These are phyloP conservation scores for Dothistroma pini DNA, from an alignment of 2,329 filamentous ascomycete species.

Conservation along the genomic window DNA sequence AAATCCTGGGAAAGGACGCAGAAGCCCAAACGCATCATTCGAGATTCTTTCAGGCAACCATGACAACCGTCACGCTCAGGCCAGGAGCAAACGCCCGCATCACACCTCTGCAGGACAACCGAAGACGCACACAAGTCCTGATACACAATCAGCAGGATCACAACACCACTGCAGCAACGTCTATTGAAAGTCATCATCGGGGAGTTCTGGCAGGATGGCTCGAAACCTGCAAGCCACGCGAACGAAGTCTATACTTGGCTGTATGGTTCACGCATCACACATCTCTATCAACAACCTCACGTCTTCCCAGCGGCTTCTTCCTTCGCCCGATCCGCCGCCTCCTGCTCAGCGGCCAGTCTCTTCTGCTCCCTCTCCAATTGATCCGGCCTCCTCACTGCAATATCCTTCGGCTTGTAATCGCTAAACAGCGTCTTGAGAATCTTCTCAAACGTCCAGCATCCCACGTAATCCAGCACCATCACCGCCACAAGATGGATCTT, in stretches of 20 bases:
- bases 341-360: slow-evolving; percentile 56
- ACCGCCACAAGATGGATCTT: slow-evolving; percentile 76
- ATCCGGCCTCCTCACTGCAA: slow-evolving; percentile 79
- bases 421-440: slow-evolving; percentile 80
- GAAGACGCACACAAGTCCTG: neutral
- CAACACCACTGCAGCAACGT: neutral
- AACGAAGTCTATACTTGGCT: slow-evolving; percentile 7
- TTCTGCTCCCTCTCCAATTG: slow-evolving; percentile 74
- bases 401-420: slow-evolving; percentile 90
- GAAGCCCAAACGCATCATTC: too few relatives aligned
- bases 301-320: slow-evolving; percentile 34
- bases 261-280: neutral
- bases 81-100: neutral
- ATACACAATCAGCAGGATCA: neutral
- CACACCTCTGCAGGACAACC: neutral
- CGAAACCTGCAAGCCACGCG: too few relatives aligned
- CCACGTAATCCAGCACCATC: slow-evolving; percentile 84
- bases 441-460: slow-evolving; percentile 85
- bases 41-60: neutral
- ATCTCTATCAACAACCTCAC: slow-evolving; percentile 6
- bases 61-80: neutral
- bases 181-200: neutral
- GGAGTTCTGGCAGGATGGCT: neutral
- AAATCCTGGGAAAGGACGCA: too few relatives aligned
- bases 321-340: slow-evolving; percentile 39